Conservation (phyloP, 2,329 filamentous ascomycete species). For the Colletotrichum plurivorum region DNA sequence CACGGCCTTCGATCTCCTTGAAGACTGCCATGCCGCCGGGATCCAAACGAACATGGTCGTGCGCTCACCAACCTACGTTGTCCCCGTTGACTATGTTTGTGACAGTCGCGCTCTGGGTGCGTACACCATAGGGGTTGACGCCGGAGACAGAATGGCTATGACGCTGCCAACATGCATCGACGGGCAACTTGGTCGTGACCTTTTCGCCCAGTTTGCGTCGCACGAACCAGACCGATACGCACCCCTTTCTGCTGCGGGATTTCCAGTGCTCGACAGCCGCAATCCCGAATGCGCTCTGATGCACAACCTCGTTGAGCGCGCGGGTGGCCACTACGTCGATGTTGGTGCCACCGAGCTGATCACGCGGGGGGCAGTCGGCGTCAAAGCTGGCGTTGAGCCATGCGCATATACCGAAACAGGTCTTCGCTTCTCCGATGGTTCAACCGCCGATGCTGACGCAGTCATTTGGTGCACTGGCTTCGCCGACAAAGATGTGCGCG, state of each 20-base stretch:
- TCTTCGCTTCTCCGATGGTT: conserved; percentile 49
- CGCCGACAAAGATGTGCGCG: conserved; percentile 48
- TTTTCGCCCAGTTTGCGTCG: neutral
- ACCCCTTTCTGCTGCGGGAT: conserved; percentile 5
- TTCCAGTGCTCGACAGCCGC: conserved; percentile 23
- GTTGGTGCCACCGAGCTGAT: conserved; percentile 47
- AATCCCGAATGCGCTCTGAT: conserved; percentile 16
- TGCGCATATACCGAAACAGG: conserved; percentile 47
- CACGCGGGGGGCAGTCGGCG: conserved; percentile 45
- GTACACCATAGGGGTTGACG: conserved; percentile 45
- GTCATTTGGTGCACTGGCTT: conserved; percentile 55
- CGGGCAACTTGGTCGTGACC: neutral
- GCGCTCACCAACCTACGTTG: conserved; percentile 52
- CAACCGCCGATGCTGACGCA: conserved; percentile 48
- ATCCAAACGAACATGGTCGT: conserved; percentile 51
- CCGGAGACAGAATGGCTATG: conserved; percentile 7
- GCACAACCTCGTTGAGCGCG: conserved; percentile 45
- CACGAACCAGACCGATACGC: conserved; percentile 29
- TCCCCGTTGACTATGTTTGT: conserved; percentile 48
- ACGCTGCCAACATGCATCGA: conserved; percentile 17
- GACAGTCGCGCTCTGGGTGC: conserved; percentile 44
- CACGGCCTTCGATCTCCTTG: conserved; percentile 56
- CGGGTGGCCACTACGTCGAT: conserved; percentile 54
- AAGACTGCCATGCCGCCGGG: conserved; percentile 49
- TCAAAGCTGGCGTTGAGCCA: conserved; percentile 48